These are phyloP conservation scores for Xanthoconium stramineum DNA, from an alignment of 768 basidiomycete species.

Conservation along the genomic window DNA sequence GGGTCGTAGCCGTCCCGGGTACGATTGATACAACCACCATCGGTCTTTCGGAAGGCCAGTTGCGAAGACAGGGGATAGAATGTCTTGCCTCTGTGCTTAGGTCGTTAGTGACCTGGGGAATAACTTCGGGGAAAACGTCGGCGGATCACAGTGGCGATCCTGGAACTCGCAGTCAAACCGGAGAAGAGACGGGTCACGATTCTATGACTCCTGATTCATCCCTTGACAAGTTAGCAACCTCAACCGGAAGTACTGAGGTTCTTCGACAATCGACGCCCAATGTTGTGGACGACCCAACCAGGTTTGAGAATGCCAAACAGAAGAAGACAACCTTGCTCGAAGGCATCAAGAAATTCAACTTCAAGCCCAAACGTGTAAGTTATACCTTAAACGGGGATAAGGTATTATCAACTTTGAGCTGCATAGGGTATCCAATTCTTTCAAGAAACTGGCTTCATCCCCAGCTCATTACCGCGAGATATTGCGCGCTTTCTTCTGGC, in stretches of 20 bases:
- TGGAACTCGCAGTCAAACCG: slow-evolving; percentile 42
- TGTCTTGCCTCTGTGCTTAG: slow-evolving; percentile 85
- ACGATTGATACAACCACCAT: slow-evolving; percentile 64
- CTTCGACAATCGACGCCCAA: slow-evolving; percentile 75
- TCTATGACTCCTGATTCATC: slow-evolving; percentile 55
- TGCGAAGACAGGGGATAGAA: slow-evolving; percentile 91
- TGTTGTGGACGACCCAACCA: slow-evolving; percentile 80
- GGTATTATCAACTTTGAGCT: neutral
- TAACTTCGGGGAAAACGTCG: slow-evolving; percentile 37
- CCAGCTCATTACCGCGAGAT: slow-evolving; percentile 64
- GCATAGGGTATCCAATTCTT: slow-evolving; percentile 84
- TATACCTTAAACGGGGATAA: neutral
- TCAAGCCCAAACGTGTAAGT: slow-evolving; percentile 92
- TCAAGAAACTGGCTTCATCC: slow-evolving; percentile 83
- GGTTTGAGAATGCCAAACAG: slow-evolving; percentile 94
- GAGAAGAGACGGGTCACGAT: slow-evolving; percentile 54
- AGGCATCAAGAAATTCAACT: slow-evolving; percentile 97
- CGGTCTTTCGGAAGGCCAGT: slow-evolving; percentile 76
- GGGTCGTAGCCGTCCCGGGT: slow-evolving; percentile 61
- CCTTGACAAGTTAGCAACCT: slow-evolving; percentile 49
- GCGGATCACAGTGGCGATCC: slow-evolving; percentile 37
- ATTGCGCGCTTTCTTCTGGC: slow-evolving; percentile 82
- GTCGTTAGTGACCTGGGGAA: slow-evolving; percentile 91
- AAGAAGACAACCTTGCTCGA: slow-evolving; percentile 93
- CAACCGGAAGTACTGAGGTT: slow-evolving; percentile 48